These are phyloP conservation scores for Spathaspora arborariae DNA, from an alignment of 805 yeast species.

Conservation along the genomic window DNA sequence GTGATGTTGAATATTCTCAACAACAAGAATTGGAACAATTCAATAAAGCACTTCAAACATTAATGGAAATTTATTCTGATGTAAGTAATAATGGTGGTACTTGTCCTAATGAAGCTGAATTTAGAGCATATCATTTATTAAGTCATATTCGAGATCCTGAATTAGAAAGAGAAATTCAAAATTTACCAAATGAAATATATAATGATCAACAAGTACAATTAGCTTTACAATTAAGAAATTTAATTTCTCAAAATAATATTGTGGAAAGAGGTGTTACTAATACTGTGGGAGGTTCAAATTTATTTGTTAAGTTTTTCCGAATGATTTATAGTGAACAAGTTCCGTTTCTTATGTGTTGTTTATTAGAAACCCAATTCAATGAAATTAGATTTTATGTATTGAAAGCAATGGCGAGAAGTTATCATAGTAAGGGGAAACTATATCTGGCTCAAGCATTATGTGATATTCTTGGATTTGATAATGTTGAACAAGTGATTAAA, in stretches of 20 bases:
- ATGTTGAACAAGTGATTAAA: conserved; percentile 44
- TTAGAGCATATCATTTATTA: conserved; percentile 80
- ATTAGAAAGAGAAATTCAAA: conserved; percentile 69
- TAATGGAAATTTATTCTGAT: conserved; percentile 83
- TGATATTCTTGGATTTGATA: conserved; percentile 63
- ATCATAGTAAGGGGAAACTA: conserved; percentile 70
- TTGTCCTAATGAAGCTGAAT: conserved; percentile 87
- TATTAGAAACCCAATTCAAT: conserved; percentile 76
- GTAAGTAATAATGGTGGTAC: conserved; percentile 63
- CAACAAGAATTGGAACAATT: conserved; percentile 96
- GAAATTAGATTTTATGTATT: conserved; percentile 75
- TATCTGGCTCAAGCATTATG: conserved; percentile 47
- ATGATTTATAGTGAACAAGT: conserved; percentile 41
- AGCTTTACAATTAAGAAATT: conserved; percentile 66
- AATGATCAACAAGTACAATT: conserved; percentile 56
- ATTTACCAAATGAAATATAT: conserved; percentile 56
- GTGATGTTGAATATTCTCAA: conserved; percentile 68
- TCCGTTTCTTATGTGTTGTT: conserved; percentile 68
- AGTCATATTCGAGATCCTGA: conserved; percentile 84
- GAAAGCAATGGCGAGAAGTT: conserved; percentile 58
- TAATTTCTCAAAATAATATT: conserved; percentile 60
- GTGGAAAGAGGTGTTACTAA: conserved; percentile 51
- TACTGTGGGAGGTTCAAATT: conserved; percentile 52
- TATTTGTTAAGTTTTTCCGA: conserved; percentile 63
- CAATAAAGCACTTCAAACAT: conserved; percentile 83